Conservation (phyloP, 495 filamentous ascomycete genomes). For the Bathelium albidoporum region DNA sequence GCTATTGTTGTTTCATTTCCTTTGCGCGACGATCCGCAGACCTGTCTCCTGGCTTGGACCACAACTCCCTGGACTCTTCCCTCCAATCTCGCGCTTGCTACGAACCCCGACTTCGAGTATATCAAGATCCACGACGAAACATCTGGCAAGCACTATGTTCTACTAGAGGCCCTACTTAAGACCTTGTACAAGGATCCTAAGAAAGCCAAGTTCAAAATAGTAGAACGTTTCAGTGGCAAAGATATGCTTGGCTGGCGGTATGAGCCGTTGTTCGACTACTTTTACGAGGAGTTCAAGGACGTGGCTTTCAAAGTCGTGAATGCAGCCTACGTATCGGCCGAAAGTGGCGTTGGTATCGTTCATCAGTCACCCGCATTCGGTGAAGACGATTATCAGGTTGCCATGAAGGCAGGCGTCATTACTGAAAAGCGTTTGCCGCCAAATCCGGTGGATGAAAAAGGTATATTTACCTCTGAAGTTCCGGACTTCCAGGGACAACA, state of each 20-base stretch:
- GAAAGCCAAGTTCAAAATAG: constrained; percentile 88
- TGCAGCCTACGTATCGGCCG: constrained; percentile 80
- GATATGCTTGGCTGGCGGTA: constrained; percentile 91
- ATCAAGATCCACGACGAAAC: constrained; percentile 79
- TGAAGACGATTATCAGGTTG: constrained; percentile 91
- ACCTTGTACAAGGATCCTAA: constrained; percentile 94
- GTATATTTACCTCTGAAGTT: constrained; percentile 71
- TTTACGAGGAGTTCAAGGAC: constrained; percentile 88
- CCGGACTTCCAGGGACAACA: constrained; percentile 78
- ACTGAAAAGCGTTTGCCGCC: constrained; percentile 66
- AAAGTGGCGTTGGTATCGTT: constrained; percentile 90
- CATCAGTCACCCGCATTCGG: constrained; percentile 94
- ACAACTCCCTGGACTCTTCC: constrained; percentile 96
- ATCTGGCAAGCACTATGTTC: constrained; percentile 74
- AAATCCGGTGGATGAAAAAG: constrained; percentile 78
- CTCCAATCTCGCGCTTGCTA: constrained; percentile 70
- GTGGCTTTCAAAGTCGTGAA: constrained; percentile 75
- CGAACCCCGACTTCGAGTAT: constrained; percentile 86
- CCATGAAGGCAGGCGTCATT: constrained; percentile 67
- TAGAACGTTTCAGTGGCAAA: constrained; percentile 72
- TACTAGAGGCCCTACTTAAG: constrained; percentile 72
- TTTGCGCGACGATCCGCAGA: constrained; percentile 62
- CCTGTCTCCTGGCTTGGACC: constrained; percentile 70
- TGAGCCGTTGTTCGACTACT: constrained; percentile 84
- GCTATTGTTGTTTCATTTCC: constrained; percentile 88